Evolutionary conservation across 345 rosid genomes (phyloP).

Genomic region (Boechera retrofracta): DNA sequence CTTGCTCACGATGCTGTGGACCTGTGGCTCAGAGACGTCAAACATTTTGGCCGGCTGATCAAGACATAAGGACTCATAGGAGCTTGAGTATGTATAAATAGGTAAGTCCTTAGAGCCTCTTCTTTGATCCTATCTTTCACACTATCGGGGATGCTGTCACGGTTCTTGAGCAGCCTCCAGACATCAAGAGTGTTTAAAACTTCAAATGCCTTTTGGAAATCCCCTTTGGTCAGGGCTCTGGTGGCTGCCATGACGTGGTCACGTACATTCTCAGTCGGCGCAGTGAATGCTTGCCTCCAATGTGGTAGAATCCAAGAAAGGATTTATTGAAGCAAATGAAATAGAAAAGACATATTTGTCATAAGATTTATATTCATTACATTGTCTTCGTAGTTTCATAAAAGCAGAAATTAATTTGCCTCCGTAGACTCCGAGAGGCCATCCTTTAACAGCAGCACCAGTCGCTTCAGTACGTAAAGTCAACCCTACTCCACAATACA

Average conservation of each 20-base stretch:
- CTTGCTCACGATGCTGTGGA: constrained; percentile 75
- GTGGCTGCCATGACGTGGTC: constrained; percentile 95
- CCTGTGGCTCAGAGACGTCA: constrained; percentile 64
- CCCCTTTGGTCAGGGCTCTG: constrained; percentile 78
- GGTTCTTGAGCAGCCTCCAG: constrained; percentile 76
- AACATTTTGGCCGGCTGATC: constrained; percentile 79
- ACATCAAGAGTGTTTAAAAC: constrained; percentile 73
- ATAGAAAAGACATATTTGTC: too few species aligned
- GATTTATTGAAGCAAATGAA: too few species aligned
- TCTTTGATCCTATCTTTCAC: constrained; percentile 84
- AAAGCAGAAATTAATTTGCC: too few species aligned
- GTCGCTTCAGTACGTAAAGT: too few species aligned
- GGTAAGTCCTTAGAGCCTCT: constrained; percentile 83
- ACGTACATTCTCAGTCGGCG: constrained; percentile 85
- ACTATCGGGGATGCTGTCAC: constrained; percentile 66
- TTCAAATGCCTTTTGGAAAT: constrained; percentile 67
- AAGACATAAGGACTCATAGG: constrained; percentile 69
- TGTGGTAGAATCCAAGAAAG: too few species aligned
- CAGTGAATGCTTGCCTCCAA: constrained; percentile 73
- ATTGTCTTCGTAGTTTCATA: too few species aligned
- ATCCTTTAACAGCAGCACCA: too few species aligned
- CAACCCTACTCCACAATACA: too few species aligned
- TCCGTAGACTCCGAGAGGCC: too few species aligned
- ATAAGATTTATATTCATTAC: too few species aligned
- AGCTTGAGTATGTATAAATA: constrained; percentile 63